Evolutionary conservation across 1,139 yeast species (phyloP), one percentile per base, ranked within the genome.

Genomic region (Magnusiomyces sp.): DNA sequence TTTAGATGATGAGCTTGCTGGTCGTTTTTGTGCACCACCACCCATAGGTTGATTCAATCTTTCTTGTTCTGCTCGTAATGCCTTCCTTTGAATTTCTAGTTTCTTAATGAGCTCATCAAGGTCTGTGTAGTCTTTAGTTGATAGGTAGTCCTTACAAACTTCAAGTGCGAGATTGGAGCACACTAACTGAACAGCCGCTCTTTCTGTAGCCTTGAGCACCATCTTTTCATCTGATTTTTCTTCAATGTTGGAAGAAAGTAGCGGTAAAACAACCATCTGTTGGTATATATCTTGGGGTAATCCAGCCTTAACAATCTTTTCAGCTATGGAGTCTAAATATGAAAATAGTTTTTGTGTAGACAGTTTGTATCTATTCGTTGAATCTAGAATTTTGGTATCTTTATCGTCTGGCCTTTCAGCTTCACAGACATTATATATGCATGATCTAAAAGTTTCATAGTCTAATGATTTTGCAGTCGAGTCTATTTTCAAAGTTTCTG

Each of bases 151-250:
- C 2, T 48, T 51, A 2, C 48, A 47, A 6, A 66, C 40, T 9
- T 53, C 54, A 1, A 53, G 49, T 2, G 57, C 54, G n/a, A 69
- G 56, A 57, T 68, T 65, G 13, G 66, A 58, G 23, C 59, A 49
- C 11, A 69, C 46, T 29, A 69, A 55, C 16, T 55, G 52, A 43
- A 59, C 50, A 2, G 68, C 69, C 7, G 62, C 55, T 47, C 57
- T 57, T 17, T 49, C 43, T 3, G 55, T 50, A 3, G 64, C 70
- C 17, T 47, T 50, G 6, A 47, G 46, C 5, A 51, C 45, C 29
- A 66, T 53, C 2, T 54, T 59, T 3, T 53, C 57, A 17, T 62
- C 61, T 9, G 62, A 53, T n/a, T 52, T 49, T 17, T 47, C 53
- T 13, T 52, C 58, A 7, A 59, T 54, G 36, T 62, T 59, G 2